Base-by-base conservation (phyloP, 345 rosid genomes). In the Crucihimalaya himalaica region DNA sequence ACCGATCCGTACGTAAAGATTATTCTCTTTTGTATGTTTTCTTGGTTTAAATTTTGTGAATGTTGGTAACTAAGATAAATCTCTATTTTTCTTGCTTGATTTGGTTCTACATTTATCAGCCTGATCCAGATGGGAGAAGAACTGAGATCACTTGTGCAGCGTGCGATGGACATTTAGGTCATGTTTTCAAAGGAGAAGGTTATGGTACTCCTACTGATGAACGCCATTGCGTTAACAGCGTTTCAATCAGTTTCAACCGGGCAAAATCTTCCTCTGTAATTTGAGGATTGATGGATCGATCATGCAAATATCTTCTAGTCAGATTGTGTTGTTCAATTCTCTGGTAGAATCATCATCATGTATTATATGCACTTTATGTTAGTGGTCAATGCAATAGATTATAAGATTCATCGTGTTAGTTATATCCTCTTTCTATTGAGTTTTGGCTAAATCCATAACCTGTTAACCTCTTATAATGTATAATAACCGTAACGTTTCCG, bases 171-270 rank as follows among this genome's bases (percentile, higher is more conserved):
- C 98, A 93, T 75, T 76, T 89, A 20, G 94, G 97, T 5, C 98
- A 93, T 65, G 98, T 93, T 19, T 91, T 91, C 62, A 89, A 83
- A 80, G 97, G 96, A 28, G 96, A 93, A 84, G 89, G 94, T 14
- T 91, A 85, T 50, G 79, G 28, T 6, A 91, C 92, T n/a, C 98
- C 96, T 2, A 87, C 97, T 0, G 51, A 93, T 71, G 97, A 88
- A 77, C 91, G 96, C 1, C 98, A 93, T 40, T 93, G 97, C 34
- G 92, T 91, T 62, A 91, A 91, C 53, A 93, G 97, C 35, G 72
- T 89, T 50, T 93, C 98, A 1, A 89, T 93, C 75, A 84, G 77
- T 80, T 91, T 93, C 42, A 63, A 12, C 47, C 63, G 56, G 4
- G 40, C 60, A 35, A 60, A 71, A 57, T 0, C 58, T 34, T 19